Conservation (phyloP, 106 monocot genomes). For the Allium sativum region DNA sequence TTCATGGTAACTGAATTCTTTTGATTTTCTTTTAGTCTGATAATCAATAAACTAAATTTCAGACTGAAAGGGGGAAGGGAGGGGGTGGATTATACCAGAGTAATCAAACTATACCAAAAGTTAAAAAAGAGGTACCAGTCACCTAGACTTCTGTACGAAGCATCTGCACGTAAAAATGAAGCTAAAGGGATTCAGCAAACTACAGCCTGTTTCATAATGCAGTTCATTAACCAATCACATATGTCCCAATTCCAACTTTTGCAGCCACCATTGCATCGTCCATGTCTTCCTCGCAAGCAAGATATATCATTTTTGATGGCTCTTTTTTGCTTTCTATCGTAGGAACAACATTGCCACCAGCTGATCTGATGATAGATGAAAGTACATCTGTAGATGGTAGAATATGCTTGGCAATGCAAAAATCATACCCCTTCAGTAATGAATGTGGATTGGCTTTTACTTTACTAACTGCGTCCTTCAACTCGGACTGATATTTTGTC, state of each 20-base stretch:
- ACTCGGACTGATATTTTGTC: constrained; percentile 43
- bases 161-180: too few relatives aligned
- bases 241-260: constrained; percentile 47
- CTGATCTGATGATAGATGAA: constrained; percentile 40
- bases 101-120: too few relatives aligned
- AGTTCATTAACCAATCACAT: constrained; percentile 70
- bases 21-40: too few relatives aligned
- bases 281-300: constrained; percentile 75
- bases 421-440: constrained; percentile 47
- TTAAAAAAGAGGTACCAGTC: too few relatives aligned
- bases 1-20: too few relatives aligned
- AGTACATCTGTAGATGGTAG: constrained; percentile 49
- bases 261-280: constrained; percentile 50
- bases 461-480: constrained; percentile 50
- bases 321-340: constrained; percentile 16
- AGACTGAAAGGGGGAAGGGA: too few relatives aligned
- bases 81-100: too few relatives aligned
- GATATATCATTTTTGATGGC: constrained; percentile 41
- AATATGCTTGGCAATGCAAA: constrained; percentile 56
- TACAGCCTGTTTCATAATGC: constrained; percentile 80
- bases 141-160: too few relatives aligned
- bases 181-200: constrained; percentile 61
- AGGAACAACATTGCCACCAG: constrained; percentile 54
- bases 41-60: too few relatives aligned
- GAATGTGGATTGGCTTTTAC: constrained; percentile 43